Evolutionary conservation across 495 filamentous ascomycete species (phyloP).

Genomic region (Friedmanniomyces simplex): DNA sequence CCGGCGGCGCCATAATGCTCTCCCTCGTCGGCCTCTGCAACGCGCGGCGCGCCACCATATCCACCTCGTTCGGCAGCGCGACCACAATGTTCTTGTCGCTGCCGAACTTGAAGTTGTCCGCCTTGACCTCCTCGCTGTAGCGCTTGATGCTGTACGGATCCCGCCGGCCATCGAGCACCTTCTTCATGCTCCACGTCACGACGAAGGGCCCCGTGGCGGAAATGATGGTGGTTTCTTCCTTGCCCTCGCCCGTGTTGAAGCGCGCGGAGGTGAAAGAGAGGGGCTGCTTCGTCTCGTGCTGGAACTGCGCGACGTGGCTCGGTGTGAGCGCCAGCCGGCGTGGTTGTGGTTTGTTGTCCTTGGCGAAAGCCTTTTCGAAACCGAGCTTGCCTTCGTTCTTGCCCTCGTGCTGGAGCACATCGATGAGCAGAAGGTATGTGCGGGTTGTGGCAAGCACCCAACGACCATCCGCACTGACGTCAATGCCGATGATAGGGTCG

Average conservation of each 20-base stretch:
- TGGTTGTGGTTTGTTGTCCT: slow-evolving; percentile 87
- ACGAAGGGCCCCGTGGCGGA: slow-evolving; percentile 97
- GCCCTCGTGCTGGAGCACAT: slow-evolving; percentile 78
- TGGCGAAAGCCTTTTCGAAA: slow-evolving; percentile 86
- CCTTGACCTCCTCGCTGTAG: slow-evolving; percentile 88
- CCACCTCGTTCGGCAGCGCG: slow-evolving; percentile 90
- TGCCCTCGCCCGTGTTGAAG: slow-evolving; percentile 83
- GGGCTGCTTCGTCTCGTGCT: slow-evolving; percentile 80
- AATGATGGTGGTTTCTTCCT: slow-evolving; percentile 79
- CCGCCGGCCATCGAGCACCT: slow-evolving; percentile 63
- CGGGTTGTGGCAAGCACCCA: slow-evolving; percentile 93
- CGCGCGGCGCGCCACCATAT: slow-evolving; percentile 80
- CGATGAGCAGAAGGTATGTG: slow-evolving; percentile 89
- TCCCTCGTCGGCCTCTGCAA: slow-evolving; percentile 85
- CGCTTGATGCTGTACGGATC: slow-evolving; percentile 94
- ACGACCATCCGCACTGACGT: slow-evolving; percentile 86
- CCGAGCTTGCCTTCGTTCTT: slow-evolving; percentile 97
- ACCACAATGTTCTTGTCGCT: slow-evolving; percentile 97
- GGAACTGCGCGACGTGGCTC: slow-evolving; percentile 88
- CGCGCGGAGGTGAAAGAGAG: slow-evolving; percentile 81
- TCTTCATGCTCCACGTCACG: slow-evolving; percentile 90
- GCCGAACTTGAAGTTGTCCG: slow-evolving; percentile 97
- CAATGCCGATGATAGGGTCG: slow-evolving; percentile 87
- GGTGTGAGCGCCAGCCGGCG: slow-evolving; percentile 81
- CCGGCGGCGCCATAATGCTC: slow-evolving; percentile 63